Evolutionary conservation across 768 basidiomycete species (phyloP), one percentile per base, ranked within the genome.

Genomic region (Piloderma croceum): DNA sequence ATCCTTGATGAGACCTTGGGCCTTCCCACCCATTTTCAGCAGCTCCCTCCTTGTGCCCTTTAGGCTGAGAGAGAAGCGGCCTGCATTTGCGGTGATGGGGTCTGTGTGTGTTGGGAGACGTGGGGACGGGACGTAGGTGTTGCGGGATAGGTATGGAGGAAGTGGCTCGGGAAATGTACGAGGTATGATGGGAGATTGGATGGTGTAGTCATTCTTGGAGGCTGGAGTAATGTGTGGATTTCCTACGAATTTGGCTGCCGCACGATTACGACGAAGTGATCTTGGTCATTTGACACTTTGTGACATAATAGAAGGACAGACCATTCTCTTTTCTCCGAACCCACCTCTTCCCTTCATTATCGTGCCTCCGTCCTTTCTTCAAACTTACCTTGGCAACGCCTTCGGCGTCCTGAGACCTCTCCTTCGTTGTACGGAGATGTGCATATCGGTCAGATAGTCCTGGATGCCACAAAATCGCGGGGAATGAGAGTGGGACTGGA

Each of bases 331-430:
- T 84, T 15, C 88, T 73, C 48, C 84, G 64, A 4, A 78, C 60
- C 80, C 81, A 86, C 24, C 84, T 80, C 59, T 84, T 89, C 24
- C 88, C 88, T 47, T 86, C 82, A 37, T 77, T 80, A 36, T 80
- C 77, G 41, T 74, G 73, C 38, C 79, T 64, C 42, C 48, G 56
- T 27, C 62, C 68, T 51, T 72, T 76, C 61, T 65, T 77, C 19
- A 44, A 25, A 0, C 54, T 36, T 7, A 50, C 42, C n/a, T n/a
- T n/a, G n/a, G n/a, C n/a, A n/a, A n/a, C n/a, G n/a, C n/a, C n/a
- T n/a, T n/a, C n/a, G n/a, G n/a, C n/a, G n/a, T n/a, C n/a, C 18
- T 57, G 48, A 5, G 48, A 32, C 1, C 47, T 38, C 5, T 43
- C 32, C 18, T 35, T 41, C 29, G 41, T 38, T 25, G 39, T 52